Evolutionary conservation across 2,329 filamentous ascomycete genomes (phyloP).

Genomic region (Emmonsiellopsis sp.): DNA sequence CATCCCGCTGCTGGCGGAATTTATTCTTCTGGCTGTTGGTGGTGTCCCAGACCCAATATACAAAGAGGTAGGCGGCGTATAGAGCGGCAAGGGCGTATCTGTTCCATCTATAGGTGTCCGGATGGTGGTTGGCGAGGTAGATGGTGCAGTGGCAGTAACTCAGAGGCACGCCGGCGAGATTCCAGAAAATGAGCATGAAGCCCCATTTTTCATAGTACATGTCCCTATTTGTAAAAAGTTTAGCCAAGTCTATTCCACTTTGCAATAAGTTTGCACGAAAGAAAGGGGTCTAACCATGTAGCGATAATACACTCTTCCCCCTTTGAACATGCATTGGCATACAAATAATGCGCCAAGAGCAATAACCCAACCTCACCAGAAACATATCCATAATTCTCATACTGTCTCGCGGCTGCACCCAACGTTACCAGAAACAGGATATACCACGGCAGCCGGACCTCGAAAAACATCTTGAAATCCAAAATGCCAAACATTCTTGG

Average conservation of each 20-base stretch:
- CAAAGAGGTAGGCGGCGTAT: slow-evolving; percentile 64
- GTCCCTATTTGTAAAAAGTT: slow-evolving; percentile 46
- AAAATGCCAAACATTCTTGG: slow-evolving; percentile 74
- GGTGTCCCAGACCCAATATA: slow-evolving; percentile 90
- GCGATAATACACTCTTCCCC: slow-evolving; percentile 84
- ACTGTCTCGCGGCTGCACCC: slow-evolving; percentile 71
- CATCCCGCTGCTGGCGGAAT: slow-evolving; percentile 71
- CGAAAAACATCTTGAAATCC: slow-evolving; percentile 94
- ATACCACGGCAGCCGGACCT: slow-evolving; percentile 87
- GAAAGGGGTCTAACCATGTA: slow-evolving; percentile 51
- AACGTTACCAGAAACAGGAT: slow-evolving; percentile 73
- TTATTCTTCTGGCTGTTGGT: slow-evolving; percentile 91
- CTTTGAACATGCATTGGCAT: slow-evolving; percentile 86
- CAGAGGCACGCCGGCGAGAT: slow-evolving; percentile 80
- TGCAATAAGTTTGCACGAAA: background rate
- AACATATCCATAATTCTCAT: slow-evolving; percentile 76
- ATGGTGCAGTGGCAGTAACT: slow-evolving; percentile 92
- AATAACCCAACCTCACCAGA: slow-evolving; percentile 77
- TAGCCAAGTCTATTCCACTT: background rate
- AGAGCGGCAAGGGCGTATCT: slow-evolving; percentile 56
- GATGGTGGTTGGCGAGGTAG: slow-evolving; percentile 76
- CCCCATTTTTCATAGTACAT: slow-evolving; percentile 98
- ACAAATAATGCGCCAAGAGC: slow-evolving; percentile 82
- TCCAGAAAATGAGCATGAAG: slow-evolving; percentile 98
- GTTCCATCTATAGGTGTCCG: slow-evolving; percentile 69